A percentile compares a stretch with the other conserved stretches of the same genome.
Evolutionary conservation across 164 flowering plant genomes (phyloP).

Genomic region (Vitis rotundifolia): DNA sequence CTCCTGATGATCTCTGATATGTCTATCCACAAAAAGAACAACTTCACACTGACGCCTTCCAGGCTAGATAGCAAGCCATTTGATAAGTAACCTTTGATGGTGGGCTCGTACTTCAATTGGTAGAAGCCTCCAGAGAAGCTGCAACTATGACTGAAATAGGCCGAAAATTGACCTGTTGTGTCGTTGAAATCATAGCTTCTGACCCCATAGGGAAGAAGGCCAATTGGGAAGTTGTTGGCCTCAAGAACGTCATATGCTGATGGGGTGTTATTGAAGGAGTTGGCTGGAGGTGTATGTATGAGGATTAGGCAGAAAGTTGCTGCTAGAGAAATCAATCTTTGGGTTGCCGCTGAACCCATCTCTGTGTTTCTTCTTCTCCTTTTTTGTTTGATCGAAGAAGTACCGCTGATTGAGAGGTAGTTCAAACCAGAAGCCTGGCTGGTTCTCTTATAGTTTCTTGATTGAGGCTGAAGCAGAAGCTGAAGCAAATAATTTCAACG

Average conservation of each 20-base stretch:
- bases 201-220: conserved; percentile 38
- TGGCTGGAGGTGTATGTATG: not conserved
- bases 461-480: no score
- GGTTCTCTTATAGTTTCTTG: no score
- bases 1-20: conserved; percentile 39
- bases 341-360: not conserved
- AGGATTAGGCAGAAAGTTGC: not conserved
- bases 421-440: no score
- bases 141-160: conserved; percentile 28
- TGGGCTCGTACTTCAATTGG: conserved; percentile 29
- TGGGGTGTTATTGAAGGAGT: not conserved
- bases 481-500: no score
- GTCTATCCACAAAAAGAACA: conserved; percentile 40
- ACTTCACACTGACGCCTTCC: conserved; percentile 42
- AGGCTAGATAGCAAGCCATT: conserved; percentile 29
- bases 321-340: not conserved
- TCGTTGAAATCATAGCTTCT: conserved; percentile 24
- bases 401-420: no score
- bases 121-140: conserved; percentile 41
- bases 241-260: conserved; percentile 26
- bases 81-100: conserved; percentile 29
- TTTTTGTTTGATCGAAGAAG: not conserved
- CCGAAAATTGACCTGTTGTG: conserved; percentile 32
- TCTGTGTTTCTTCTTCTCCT: not conserved
- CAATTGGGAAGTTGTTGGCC: conserved; percentile 27